Percentiles rank a stretch among this genome's conserved stretches.
Conservation (phyloP, 345 rosid species). For the Eucalyptus marginata region DNA sequence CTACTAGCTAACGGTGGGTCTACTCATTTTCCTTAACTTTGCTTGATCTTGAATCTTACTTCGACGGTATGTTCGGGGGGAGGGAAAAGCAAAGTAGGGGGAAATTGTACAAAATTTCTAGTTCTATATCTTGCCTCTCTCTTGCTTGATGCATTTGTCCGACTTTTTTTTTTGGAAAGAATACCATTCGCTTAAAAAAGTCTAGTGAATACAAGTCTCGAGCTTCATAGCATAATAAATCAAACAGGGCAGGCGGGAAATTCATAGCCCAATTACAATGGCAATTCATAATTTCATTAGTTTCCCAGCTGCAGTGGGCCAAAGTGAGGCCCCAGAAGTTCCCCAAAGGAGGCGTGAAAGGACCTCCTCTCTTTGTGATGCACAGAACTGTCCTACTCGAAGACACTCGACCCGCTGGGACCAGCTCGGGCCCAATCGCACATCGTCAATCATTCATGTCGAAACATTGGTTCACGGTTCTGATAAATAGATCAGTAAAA, state of each 20-base stretch:
- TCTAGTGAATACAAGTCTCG: no score
- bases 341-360: background rate
- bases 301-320: no score
- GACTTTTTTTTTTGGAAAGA: no score
- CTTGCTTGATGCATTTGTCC: background rate
- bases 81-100: background rate
- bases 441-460: background rate
- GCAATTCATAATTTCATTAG: no score
- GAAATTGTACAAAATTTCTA: background rate
- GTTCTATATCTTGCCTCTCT: background rate
- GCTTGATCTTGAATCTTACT: background rate
- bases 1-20: background rate
- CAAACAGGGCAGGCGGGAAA: no score
- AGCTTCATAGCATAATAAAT: no score
- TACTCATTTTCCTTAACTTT: background rate
- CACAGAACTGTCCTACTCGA: background rate
- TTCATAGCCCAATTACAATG: no score
- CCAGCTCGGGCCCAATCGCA: background rate
- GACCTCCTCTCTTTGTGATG: background rate
- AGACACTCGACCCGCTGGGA: background rate
- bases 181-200: no score
- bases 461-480: fast-evolving
- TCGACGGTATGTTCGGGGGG: background rate
- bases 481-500: fast-evolving
- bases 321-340: no score